Conservation (phyloP, 176 grass and related monocot genomes). For the Oryza longistaminata region DNA sequence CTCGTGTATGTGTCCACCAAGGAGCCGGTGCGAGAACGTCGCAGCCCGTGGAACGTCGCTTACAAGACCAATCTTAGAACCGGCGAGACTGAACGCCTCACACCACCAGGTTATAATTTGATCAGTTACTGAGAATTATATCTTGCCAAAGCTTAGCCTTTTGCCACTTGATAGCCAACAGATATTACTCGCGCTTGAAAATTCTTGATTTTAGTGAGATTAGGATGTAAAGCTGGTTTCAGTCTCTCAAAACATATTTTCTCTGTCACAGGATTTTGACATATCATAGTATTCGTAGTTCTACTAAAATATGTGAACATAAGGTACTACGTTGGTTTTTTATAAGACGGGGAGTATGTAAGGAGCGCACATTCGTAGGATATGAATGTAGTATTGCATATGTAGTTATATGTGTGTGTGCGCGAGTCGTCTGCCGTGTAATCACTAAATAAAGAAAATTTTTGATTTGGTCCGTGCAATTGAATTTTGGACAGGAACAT, state of each 20-base stretch:
- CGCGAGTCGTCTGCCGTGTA: too few species aligned
- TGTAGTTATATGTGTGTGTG: too few species aligned
- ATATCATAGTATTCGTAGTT: too few species aligned
- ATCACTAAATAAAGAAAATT: not conserved
- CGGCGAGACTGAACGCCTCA: slow-evolving; percentile 32
- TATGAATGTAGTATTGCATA: too few species aligned
- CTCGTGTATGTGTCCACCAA: slow-evolving; percentile 40
- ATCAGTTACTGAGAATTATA: not conserved
- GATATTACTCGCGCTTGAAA: slow-evolving; percentile 5
- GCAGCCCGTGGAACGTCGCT: slow-evolving; percentile 28
- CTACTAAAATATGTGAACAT: too few species aligned
- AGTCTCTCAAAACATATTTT: too few species aligned
- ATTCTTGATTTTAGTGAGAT: not conserved
- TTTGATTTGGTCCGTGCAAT: not conserved
- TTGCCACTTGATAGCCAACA: not conserved
- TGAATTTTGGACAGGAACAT: not conserved
- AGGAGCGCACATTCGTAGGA: too few species aligned
- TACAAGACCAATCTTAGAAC: slow-evolving; percentile 43
- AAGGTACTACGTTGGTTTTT: too few species aligned
- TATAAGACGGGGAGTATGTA: too few species aligned
- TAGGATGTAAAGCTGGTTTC: too few species aligned
- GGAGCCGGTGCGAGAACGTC: slow-evolving; percentile 16
- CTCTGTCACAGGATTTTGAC: too few species aligned
- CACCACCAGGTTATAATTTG: slow-evolving; percentile 23
- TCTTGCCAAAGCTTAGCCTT: not conserved